Base-by-base conservation (phyloP, 2,329 filamentous ascomycete species). In the Fusarium devonianum region DNA sequence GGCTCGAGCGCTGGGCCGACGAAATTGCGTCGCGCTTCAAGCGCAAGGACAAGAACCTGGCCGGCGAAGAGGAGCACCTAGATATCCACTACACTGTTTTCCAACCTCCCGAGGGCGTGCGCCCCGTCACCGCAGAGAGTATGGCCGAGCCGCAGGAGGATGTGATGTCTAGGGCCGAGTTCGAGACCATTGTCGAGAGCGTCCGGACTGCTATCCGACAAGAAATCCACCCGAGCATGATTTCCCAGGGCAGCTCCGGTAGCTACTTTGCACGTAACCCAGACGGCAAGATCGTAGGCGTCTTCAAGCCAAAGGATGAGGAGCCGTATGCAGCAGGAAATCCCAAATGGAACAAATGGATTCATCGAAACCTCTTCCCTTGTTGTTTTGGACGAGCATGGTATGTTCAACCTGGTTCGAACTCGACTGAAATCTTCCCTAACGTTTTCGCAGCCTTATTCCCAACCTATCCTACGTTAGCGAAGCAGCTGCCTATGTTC, bases 301-400 rank as follows among this genome's bases (percentile, higher is more conserved):
- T 99, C 4, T 99, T 99, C 76, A 99, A 99, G 72, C 94, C 94
- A 30, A 99, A 99, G 74, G 94, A 99, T 64, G 94, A 99, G 75
- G 95, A 99, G 72, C 94, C 94, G 1, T 99, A 97, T 69, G 94
- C 94, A 2, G 94, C 90, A 22, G 89, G 91, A 62, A 99, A 99
- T 69, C 94, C 94, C 5, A 99, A 99, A 71, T 97, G 93, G 93
- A 97, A 95, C 64, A 99, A 99, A 74, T 99, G 94, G 94, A 92
- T 99, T 76, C 94, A 99, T 72, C 83, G 94, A 58, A 99, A 99
- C 70, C 71, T 99, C 58, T 97, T 99, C 64, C 94, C 94, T 7
- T 99, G 95, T 75, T 97, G 90, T 73, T 99, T 99, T 66, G 94
- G 94, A 13, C 82, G 94, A 66, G 92, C 93, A 34, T 97, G 92